Evolutionary conservation across 306 rosid species (phyloP), one percentile per base, ranked within the genome.

Genomic region (Cicer bijugum): DNA sequence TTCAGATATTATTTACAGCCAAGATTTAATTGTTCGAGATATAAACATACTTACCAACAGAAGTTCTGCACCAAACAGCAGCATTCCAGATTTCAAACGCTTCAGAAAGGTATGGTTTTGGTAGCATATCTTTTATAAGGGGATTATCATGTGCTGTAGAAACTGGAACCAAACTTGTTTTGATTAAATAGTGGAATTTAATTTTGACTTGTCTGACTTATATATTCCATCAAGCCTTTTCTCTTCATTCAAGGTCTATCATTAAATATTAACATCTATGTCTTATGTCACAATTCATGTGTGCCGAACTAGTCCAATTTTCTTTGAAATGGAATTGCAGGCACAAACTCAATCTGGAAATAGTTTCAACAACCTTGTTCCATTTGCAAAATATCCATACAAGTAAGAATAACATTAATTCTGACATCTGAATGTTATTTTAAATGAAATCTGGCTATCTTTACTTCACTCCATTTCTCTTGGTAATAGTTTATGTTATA

Each of bases 311-410:
- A 12, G 6, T 76, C 7, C 40, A 23, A 35, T 69, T 71, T 74
- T 71, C 64, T 65, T 52, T 71, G 76, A n/a, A 60, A 67, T 77
- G 78, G 72, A 74, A 79, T 47, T 86, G 82, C 85, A 93, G 98
- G 71, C 52, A 67, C 83, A 88, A 12, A 83, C 78, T 59, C 82
- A 77, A 61, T 86, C 97, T 28, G 98, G 97, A 78, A 89, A 93
- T 80, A 93, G 96, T 87, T 89, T 89, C 58, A 65, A 67, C 81
- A 86, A 74, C 76, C 92, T 91, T 51, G 80, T 93, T 82, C 98
- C 97, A 33, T 91, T 85, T 80, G 86, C 91, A 17, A 89, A 86
- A 80, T 74, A 88, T 82, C 97, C 97, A 9, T 89, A 88, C 62
- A 86, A 81, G 98, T 91, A 88, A 85, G 96, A 73, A 61, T 39